Percentiles rank a stretch among this genome's conserved stretches.
Evolutionary conservation across 2,329 filamentous ascomycete species (phyloP).

Genomic region (Paraphaeosphaeria minitans): DNA sequence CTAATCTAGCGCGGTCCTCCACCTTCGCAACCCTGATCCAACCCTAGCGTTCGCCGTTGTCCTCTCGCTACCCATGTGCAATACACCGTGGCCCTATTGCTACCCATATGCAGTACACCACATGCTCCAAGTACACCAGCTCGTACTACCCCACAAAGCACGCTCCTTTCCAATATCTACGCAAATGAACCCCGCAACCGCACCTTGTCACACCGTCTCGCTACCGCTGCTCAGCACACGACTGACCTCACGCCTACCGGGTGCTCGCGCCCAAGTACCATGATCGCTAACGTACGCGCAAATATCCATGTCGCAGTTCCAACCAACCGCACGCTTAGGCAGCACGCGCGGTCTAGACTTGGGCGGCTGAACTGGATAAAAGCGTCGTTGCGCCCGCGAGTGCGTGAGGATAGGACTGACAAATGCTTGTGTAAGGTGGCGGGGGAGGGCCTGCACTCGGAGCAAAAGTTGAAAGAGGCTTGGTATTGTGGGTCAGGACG

Average conservation of each 20-base stretch:
- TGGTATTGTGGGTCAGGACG: neutral
- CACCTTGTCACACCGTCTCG: constrained; percentile 8
- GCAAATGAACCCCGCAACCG: constrained; percentile 8
- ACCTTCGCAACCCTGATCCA: neutral
- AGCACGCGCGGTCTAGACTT: constrained; percentile 18
- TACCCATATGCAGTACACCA: neutral
- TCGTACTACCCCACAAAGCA: neutral
- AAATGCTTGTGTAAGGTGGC: constrained; percentile 9
- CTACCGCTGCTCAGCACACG: neutral
- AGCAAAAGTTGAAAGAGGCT: neutral
- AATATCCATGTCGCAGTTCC: constrained; percentile 11
- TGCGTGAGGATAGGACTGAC: neutral
- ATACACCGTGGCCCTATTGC: neutral
- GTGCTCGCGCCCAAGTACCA: constrained; percentile 3
- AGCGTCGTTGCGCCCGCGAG: constrained; percentile 1
- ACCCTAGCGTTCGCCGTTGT: neutral
- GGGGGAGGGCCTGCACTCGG: neutral
- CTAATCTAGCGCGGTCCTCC: neutral
- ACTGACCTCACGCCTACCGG: constrained; percentile 7
- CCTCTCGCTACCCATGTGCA: neutral
- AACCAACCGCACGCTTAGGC: constrained; percentile 13
- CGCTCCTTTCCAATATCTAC: neutral
- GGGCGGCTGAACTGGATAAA: constrained; percentile 28
- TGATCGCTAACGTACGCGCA: constrained; percentile 6
- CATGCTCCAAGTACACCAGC: neutral